Evolutionary conservation across 805 yeast genomes (phyloP), one percentile per base, ranked within the genome.

Genomic region (Torulaspora microellipsoides): DNA sequence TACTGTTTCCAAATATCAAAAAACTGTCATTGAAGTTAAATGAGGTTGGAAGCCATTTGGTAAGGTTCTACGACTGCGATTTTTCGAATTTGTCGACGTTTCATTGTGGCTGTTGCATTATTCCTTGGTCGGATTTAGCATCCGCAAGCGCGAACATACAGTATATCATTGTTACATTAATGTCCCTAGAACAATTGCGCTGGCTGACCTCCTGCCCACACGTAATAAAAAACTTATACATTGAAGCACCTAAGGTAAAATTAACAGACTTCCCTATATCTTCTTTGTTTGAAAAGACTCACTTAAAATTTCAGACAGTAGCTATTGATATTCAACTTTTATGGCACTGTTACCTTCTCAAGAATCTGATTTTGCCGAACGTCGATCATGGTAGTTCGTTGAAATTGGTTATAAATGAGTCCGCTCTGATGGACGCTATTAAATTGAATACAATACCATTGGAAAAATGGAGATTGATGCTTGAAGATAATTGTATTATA

Each of bases 201-300:
- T 55, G 61, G 61, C 37, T 58, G n/a, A 36, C 32, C 20, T 34
- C 45, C 5, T 54, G 52, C 14, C 61, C 58, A 2, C 47, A 34
- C 8, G 17, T 14, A 3, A 20, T 47, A 20, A 29, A 23, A 11
- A 38, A 14, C 4, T 23, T 47, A 25, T 37, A 31, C 4, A 38
- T 47, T 10, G 37, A 20, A 15, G 35, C 44, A 15, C 39, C 40
- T 12, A 27, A 27, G n/a, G 29, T 34, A 5, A 32, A 36, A 33
- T 43, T 42, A 10, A 29, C 44, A 23, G 45, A 42, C 14, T 31
- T 42, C 12, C 50, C 50, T 12, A 42, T 37, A 20, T 39, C 42
- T n/a, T 11, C 34, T n/a, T 15, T 12, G 7, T 38, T 40, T 12
- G 43, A 31, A 33, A 13, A 27, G 6, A 38, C 32, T n/a, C 31